Evolutionary conservation across 805 yeast genomes (phyloP).

Genomic region (Isabelozyma gotoi): DNA sequence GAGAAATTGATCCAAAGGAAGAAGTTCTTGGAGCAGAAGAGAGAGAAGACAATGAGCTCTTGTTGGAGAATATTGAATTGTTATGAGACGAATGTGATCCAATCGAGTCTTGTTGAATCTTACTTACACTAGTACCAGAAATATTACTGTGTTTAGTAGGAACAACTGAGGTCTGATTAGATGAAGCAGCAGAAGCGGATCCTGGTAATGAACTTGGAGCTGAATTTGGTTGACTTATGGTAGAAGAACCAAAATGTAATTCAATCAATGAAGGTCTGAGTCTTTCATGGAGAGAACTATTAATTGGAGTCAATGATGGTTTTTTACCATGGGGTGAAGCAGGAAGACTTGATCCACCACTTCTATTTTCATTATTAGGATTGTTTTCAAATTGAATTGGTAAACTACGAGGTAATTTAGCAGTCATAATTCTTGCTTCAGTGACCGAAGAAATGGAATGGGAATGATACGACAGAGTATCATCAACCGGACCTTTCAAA

Average conservation of each 20-base stretch:
- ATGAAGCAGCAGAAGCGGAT: not conserved
- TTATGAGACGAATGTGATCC: conserved; percentile 25
- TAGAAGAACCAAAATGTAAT: conserved; percentile 17
- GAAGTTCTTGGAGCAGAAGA: conserved; percentile 25
- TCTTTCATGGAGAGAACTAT: conserved; percentile 22
- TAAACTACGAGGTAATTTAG: conserved; percentile 13
- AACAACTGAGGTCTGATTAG: conserved; percentile 3
- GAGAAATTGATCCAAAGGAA: conserved; percentile 30
- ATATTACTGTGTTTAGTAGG: conserved; percentile 3
- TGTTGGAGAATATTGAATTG: conserved; percentile 34
- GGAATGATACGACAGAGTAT: not conserved
- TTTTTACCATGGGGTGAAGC: conserved; percentile 11
- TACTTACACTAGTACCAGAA: not conserved
- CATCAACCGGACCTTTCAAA: not conserved
- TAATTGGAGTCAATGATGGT: conserved; percentile 16
- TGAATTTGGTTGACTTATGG: not conserved
- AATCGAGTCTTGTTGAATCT: conserved; percentile 17
- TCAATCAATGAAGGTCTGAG: conserved; percentile 38
- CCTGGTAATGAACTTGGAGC: conserved; percentile 3
- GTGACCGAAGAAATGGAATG: not conserved
- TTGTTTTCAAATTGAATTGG: conserved; percentile 5
- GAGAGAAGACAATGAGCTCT: conserved; percentile 33
- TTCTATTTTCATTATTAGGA: not conserved
- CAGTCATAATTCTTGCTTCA: not conserved
- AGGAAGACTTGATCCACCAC: conserved; percentile 8